phyloP scores from a whole-genome alignment of 2,329 filamentous ascomycete species.

The Ophiostoma sp. region DNA sequence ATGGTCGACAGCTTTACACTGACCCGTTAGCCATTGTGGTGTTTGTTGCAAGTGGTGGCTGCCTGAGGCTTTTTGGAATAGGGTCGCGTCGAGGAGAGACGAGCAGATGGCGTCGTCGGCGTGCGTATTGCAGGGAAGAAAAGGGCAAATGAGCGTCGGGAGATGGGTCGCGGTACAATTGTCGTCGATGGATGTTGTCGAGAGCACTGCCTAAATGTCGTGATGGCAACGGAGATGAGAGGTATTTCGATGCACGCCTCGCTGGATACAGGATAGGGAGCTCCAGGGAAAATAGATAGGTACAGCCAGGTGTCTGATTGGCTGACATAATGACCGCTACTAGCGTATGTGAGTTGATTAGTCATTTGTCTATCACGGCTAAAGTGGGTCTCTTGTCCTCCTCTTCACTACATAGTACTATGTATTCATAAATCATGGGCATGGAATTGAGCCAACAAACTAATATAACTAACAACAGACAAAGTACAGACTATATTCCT shows the following conservation, averaged over 20 bases:
- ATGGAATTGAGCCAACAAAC: neutral
- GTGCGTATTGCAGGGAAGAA: neutral
- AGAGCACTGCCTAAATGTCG: slow-evolving; percentile 6
- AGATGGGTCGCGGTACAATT: neutral
- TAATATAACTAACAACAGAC: neutral
- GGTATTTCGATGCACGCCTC: slow-evolving; percentile 9
- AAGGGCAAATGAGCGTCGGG: too few relatives aligned
- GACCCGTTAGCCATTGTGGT: slow-evolving; percentile 28
- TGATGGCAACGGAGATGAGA: neutral
- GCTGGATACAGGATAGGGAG: slow-evolving; percentile 1
- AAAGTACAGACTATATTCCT: slow-evolving; percentile 5
- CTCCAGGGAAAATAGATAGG: slow-evolving; percentile 11
- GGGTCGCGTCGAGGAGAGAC: neutral
- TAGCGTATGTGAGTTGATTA: neutral
- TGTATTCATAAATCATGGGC: neutral
- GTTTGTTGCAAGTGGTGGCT: neutral
- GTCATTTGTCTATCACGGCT: neutral
- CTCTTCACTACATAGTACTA: too few relatives aligned
- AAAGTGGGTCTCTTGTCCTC: neutral
- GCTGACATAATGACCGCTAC: slow-evolving; percentile 9
- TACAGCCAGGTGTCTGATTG: slow-evolving; percentile 1
- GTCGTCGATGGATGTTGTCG: slow-evolving; percentile 1
- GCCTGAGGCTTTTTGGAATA: neutral
- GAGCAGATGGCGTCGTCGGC: neutral
- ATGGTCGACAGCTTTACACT: slow-evolving; percentile 17